These are phyloP conservation scores for Pseudodiploospora longispora DNA, from an alignment of 2,329 filamentous ascomycete genomes.

Conservation along the genomic window DNA sequence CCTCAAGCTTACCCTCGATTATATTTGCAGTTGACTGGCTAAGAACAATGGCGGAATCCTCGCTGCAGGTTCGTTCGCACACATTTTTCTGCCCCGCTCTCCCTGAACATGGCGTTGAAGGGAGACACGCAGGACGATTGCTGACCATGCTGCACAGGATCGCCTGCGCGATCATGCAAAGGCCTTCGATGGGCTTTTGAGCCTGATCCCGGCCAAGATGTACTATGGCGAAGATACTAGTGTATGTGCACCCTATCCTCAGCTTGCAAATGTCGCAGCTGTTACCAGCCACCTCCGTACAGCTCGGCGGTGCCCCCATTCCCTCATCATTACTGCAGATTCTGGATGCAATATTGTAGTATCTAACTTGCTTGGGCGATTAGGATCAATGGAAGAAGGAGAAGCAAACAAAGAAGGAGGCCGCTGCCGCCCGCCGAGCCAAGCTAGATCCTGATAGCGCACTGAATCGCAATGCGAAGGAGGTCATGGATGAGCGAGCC, in stretches of 20 bases:
- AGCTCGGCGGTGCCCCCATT: no score
- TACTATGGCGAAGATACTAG: constrained; percentile 83
- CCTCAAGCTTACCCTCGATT: no score
- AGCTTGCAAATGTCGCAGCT: background rate
- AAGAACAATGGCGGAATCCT: constrained; percentile 33
- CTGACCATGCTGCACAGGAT: constrained; percentile 32
- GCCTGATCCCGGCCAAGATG: constrained; percentile 80
- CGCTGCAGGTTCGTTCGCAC: constrained; percentile 37
- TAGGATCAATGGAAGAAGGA: constrained; percentile 90
- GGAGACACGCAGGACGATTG: background rate
- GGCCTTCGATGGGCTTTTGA: constrained; percentile 80
- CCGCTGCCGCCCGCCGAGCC: constrained; percentile 70
- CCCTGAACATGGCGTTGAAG: background rate
- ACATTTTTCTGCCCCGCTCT: constrained; percentile 17
- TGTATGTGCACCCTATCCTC: constrained; percentile 45
- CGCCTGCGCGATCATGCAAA: constrained; percentile 53
- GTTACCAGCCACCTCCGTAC: no score
- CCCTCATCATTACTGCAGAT: background rate
- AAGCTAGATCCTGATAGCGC: constrained; percentile 88
- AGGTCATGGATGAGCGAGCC: constrained; percentile 77
- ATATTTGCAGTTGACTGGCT: background rate
- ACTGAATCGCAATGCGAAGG: constrained; percentile 73
- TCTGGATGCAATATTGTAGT: background rate
- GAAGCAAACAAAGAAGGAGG: constrained; percentile 91
- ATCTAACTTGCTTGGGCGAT: background rate